A percentile compares a stretch with the other conserved stretches of the same genome.
These are phyloP conservation scores for Oxyria digyna DNA, from an alignment of 148 eudicot genomes.

Conservation along the genomic window DNA sequence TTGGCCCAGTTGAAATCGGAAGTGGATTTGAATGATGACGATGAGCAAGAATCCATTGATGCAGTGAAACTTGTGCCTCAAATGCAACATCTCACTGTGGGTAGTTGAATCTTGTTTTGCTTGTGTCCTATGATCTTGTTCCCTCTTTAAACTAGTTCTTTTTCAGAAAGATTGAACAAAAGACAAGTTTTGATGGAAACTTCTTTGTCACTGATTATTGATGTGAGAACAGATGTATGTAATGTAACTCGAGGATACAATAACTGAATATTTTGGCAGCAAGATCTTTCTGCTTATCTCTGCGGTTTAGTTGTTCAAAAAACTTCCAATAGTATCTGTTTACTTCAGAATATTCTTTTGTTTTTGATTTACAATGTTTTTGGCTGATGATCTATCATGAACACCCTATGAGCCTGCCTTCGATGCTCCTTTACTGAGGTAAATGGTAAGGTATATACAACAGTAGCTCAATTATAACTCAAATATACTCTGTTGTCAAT, in stretches of 20 bases:
- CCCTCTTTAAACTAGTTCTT: neutral
- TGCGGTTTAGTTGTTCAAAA: neutral
- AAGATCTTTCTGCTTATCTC: neutral
- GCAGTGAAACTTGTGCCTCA: conserved; percentile 21
- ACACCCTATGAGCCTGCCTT: neutral
- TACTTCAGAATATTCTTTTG: neutral
- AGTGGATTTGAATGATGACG: conserved; percentile 9
- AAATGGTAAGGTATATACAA: too few relatives aligned
- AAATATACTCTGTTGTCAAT: too few relatives aligned
- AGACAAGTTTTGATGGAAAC: neutral
- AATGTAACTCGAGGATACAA: neutral
- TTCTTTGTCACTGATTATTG: neutral
- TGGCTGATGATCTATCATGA: neutral
- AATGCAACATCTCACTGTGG: conserved; percentile 38
- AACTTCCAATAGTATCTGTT: too few relatives aligned
- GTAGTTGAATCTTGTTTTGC: conserved; percentile 11
- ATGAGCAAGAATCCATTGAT: conserved; percentile 12
- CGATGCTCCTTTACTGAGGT: too few relatives aligned
- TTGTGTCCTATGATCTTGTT: neutral
- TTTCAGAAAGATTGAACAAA: neutral
- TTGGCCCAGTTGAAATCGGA: conserved; percentile 30
- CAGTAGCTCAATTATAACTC: too few relatives aligned
- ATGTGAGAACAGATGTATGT: neutral
- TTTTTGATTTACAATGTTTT: neutral
- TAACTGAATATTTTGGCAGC: neutral